These are phyloP conservation scores for Tulasnella sp. DNA, from an alignment of 768 basidiomycete species.

Conservation along the genomic window DNA sequence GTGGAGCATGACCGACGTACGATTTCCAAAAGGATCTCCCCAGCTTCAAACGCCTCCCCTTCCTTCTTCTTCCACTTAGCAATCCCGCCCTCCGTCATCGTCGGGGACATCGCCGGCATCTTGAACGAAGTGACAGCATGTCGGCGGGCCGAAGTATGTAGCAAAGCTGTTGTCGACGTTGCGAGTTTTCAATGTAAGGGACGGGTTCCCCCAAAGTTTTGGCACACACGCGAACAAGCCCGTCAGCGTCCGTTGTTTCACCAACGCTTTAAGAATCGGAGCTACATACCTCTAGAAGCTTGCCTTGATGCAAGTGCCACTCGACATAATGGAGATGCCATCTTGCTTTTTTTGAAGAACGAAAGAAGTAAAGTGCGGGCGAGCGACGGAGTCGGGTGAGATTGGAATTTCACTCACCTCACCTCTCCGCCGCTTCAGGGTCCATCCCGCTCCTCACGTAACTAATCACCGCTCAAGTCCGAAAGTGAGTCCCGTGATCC, in stretches of 20 bases:
- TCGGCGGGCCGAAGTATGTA: slow-evolving; percentile 58
- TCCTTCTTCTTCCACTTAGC: slow-evolving; percentile 87
- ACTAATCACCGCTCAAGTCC: slow-evolving; percentile 1
- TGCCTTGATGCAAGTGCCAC: background rate
- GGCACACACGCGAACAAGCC: slow-evolving; percentile 6
- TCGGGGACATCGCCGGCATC: slow-evolving; percentile 98
- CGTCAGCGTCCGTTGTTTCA: background rate
- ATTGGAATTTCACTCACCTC: slow-evolving; percentile 12
- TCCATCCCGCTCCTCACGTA: background rate
- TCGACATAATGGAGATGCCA: slow-evolving; percentile 25
- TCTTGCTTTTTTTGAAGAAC: background rate
- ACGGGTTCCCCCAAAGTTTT: slow-evolving; percentile 22
- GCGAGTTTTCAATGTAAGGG: background rate
- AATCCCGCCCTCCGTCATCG: slow-evolving; percentile 95
- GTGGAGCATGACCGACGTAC: slow-evolving; percentile 51
- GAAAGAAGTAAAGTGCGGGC: background rate
- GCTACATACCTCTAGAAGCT: background rate
- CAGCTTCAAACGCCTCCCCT: slow-evolving; percentile 76
- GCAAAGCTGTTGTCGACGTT: slow-evolving; percentile 45
- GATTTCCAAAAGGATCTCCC: slow-evolving; percentile 89
- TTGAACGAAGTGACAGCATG: slow-evolving; percentile 71
- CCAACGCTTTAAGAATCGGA: background rate
- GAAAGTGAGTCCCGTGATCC: background rate
- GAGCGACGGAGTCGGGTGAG: background rate
- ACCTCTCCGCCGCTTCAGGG: slow-evolving; percentile 10